Conservation (phyloP, 2,329 filamentous ascomycete genomes). For the Mycosphaerella arachidis region DNA sequence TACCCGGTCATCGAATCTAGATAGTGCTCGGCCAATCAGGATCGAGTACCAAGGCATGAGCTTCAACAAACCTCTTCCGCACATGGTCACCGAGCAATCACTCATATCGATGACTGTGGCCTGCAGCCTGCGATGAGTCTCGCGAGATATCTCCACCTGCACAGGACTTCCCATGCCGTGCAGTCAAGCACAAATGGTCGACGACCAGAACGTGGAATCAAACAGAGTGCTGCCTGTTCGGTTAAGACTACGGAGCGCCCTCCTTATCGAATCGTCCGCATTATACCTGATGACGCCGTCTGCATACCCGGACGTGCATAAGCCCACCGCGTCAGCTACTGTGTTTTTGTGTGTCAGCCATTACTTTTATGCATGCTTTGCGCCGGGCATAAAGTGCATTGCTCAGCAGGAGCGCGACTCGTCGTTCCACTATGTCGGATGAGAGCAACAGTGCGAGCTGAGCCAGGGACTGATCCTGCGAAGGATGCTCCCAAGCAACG, state of each 20-base stretch:
- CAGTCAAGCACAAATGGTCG: background rate
- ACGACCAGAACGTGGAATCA: too few relatives aligned
- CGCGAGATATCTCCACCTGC: too few relatives aligned
- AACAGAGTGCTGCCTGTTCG: too few relatives aligned
- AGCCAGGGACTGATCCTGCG: background rate
- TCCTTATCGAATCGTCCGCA: too few relatives aligned
- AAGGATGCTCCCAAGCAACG: background rate
- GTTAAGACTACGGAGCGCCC: too few relatives aligned
- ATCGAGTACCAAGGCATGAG: background rate
- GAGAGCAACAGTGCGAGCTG: background rate
- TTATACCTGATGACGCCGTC: background rate
- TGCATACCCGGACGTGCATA: background rate
- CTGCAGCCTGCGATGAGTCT: background rate
- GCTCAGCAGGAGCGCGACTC: background rate
- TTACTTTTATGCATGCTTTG: background rate
- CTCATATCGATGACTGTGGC: background rate
- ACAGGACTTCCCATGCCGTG: too few relatives aligned
- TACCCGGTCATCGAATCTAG: background rate
- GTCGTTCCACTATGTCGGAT: background rate
- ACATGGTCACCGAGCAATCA: background rate
- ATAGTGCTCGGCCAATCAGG: background rate
- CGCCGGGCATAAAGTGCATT: background rate
- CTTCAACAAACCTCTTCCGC: background rate
- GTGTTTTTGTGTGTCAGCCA: background rate
- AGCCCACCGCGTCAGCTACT: background rate